Conservation (phyloP, 306 rosid species). For the Glycine latifolia region DNA sequence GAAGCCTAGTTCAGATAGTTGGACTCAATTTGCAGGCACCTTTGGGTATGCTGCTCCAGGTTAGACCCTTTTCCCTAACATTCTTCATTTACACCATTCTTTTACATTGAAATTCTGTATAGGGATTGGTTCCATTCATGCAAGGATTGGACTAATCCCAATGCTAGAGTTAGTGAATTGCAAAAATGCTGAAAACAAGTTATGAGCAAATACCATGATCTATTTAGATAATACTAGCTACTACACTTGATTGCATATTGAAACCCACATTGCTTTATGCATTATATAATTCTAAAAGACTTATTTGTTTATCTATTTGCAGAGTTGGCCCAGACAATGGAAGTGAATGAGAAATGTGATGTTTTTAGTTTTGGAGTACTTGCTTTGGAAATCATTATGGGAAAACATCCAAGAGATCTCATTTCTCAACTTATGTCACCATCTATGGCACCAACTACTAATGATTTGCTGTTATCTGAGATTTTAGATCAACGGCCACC, state of each 20-base stretch:
- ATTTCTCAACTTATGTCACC: constrained; percentile 23
- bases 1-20: constrained; percentile 32
- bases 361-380: constrained; percentile 47
- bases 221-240: neutral
- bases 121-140: neutral
- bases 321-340: constrained; percentile 36
- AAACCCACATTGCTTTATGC: constrained; percentile 15
- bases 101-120: neutral
- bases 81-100: neutral
- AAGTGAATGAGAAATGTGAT: constrained; percentile 41
- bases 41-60: constrained; percentile 52
- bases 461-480: constrained; percentile 32
- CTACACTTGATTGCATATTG: neutral
- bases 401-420: constrained; percentile 47
- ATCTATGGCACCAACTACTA: neutral
- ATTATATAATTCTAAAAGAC: neutral
- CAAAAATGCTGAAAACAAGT: neutral
- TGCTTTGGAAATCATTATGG: constrained; percentile 49
- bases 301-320: neutral
- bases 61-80: constrained; percentile 38
- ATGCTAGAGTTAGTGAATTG: neutral
- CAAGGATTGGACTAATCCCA: neutral
- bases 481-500: constrained; percentile 39
- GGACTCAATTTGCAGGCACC: constrained; percentile 49
- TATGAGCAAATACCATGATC: constrained; percentile 2